Conservation (phyloP, 495 filamentous ascomycete genomes). For the Talaromyces liani region DNA sequence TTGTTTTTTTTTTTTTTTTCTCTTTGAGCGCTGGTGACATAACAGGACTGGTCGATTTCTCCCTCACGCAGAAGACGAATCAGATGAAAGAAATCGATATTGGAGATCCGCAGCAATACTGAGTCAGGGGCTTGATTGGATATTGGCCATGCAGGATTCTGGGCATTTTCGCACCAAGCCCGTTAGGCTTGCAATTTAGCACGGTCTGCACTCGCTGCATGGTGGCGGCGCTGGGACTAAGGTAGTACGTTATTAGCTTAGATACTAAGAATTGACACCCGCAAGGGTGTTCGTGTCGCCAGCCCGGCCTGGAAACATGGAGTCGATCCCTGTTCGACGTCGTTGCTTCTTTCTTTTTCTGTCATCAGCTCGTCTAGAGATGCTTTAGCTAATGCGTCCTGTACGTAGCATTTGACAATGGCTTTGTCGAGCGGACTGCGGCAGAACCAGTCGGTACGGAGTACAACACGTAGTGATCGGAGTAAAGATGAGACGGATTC, state of each 20-base stretch:
- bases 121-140: constrained; percentile 3
- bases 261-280: neutral
- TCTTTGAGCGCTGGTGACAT: neutral
- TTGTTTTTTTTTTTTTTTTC: neutral
- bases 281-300: neutral
- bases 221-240: neutral
- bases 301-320: neutral
- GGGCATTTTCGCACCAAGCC: neutral
- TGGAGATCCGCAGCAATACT: neutral
- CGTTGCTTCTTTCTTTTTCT: neutral
- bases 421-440: neutral
- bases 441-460: no score
- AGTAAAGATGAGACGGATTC: neutral
- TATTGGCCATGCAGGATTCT: neutral
- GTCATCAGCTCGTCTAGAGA: neutral
- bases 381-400: neutral
- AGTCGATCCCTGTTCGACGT: neutral
- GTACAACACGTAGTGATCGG: neutral
- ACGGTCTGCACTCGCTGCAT: neutral
- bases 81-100: neutral
- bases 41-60: neutral
- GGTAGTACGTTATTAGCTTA: neutral
- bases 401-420: neutral
- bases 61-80: constrained; percentile 1
- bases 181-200: neutral